A percentile compares a stretch with the other conserved stretches of the same genome.
Evolutionary conservation across 2,329 filamentous ascomycete species (phyloP).

Genomic region (Fonsecaea nubica): DNA sequence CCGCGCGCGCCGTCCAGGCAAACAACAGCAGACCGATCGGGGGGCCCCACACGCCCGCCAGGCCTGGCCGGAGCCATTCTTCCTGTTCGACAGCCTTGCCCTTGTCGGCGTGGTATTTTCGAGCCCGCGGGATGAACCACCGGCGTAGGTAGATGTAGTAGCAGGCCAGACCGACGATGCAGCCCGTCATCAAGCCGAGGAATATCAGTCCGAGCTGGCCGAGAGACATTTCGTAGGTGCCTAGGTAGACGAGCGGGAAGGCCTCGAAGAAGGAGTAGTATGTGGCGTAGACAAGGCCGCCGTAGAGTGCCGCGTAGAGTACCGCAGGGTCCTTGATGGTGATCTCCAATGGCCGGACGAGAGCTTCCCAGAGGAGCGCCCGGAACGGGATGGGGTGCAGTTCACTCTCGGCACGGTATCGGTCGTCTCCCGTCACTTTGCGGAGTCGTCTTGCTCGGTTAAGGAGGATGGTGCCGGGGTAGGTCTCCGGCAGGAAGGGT

Average conservation of each 20-base stretch:
- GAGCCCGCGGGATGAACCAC: constrained; percentile 55
- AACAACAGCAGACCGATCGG: constrained; percentile 32
- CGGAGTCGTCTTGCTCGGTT: constrained; percentile 66
- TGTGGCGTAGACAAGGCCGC: constrained; percentile 60
- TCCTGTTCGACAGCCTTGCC: constrained; percentile 61
- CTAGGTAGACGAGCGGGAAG: constrained; percentile 68
- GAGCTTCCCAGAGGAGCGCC: constrained; percentile 50
- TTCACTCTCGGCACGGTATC: constrained; percentile 56
- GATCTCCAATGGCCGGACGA: constrained; percentile 28
- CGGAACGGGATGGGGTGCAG: constrained; percentile 62
- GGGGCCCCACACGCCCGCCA: constrained; percentile 47
- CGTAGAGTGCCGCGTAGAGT: constrained; percentile 66
- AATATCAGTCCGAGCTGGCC: constrained; percentile 67
- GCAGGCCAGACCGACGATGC: constrained; percentile 57
- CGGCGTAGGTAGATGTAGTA: constrained; percentile 56
- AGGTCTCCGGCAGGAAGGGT: constrained; percentile 69
- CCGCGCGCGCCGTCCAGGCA: constrained; percentile 45
- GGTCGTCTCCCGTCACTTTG: constrained; percentile 61
- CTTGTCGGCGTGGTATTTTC: constrained; percentile 53
- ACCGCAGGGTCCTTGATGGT: constrained; percentile 66
- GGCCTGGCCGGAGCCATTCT: constrained; percentile 57
- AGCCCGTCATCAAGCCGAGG: constrained; percentile 64
- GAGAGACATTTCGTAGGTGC: constrained; percentile 64
- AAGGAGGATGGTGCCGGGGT: constrained; percentile 64
- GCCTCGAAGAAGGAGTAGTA: constrained; percentile 68